Evolutionary conservation across 2,329 filamentous ascomycete genomes (phyloP), one percentile per base, ranked within the genome.

Genomic region (Didymella segeticola): DNA sequence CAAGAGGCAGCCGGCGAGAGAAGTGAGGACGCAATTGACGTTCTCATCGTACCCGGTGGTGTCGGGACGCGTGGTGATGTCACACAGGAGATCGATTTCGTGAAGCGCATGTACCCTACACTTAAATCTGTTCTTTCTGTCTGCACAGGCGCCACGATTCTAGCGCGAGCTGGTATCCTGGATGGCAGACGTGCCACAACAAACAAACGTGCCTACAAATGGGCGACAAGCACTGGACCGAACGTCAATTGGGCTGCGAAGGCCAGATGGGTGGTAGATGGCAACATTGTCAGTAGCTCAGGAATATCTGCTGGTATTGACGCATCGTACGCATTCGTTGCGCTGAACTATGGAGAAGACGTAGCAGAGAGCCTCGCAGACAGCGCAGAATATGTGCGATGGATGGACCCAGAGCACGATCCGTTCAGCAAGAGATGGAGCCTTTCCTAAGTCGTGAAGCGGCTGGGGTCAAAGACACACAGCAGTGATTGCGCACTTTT

Each of bases 11-110:
- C n/a, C 9, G 49, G 45, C 17, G 43, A 57, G 23, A 49, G 41
- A 9, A 46, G 36, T 12, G 42, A 50, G 7, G 57, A 53, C 20
- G 56, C 43, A 52, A 66, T 60, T 6, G 84, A 89, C 47, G 82
- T 89, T 3, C 78, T 90, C 14, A 73, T 90, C 22, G 75, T 90
- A n/a, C 87, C 87, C 0, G 87, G 88, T 1, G 86, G 87, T 0
- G 53, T 73, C 0, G 86, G 86, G 1, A 78, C 69, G 23, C 51
- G 75, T 15, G 62, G 59, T 12, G 61, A 72, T 1, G 51, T 64
- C 29, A 55, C 56, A 0, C 59, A 68, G 2, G 74, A 79, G 2
- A 72, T 82, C 6, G 72, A 78, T 0, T 87, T 81, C 47, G 74
- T 86, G 25, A 66, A 69, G 25, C 67, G 70, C 0, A 70, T 73